phyloP scores from a whole-genome alignment of 768 basidiomycete species.

The Suillus placidus region DNA sequence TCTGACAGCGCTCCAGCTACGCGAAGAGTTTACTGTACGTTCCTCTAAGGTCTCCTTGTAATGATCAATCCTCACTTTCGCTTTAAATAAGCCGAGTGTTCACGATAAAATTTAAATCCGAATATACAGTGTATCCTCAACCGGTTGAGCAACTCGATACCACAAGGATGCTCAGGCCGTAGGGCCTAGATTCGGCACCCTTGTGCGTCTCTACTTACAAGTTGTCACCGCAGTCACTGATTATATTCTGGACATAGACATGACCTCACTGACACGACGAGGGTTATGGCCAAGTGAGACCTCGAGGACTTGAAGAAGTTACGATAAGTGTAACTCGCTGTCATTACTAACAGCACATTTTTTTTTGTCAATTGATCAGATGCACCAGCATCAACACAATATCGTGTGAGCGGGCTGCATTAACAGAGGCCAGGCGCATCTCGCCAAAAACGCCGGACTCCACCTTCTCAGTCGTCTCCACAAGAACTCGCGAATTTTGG shows the following conservation, averaged over 20 bases:
- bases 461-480: conserved; percentile 74
- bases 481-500: conserved; percentile 89
- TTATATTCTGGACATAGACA: conserved; percentile 51
- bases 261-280: conserved; percentile 91
- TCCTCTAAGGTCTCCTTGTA: conserved; percentile 59
- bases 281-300: conserved; percentile 91
- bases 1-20: conserved; percentile 37
- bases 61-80: conserved; percentile 58
- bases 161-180: conserved; percentile 56
- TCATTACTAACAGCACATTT: neutral
- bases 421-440: conserved; percentile 42
- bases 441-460: conserved; percentile 67
- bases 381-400: conserved; percentile 71
- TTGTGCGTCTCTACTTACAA: conserved; percentile 58
- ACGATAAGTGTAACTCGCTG: conserved; percentile 52
- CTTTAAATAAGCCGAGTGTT: conserved; percentile 73
- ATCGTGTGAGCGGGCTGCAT: conserved; percentile 31
- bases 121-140: conserved; percentile 93
- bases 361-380: neutral
- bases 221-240: conserved; percentile 7
- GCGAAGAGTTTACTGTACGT: conserved; percentile 65
- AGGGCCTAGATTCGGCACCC: conserved; percentile 46
- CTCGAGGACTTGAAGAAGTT: conserved; percentile 93
- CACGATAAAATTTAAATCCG: conserved; percentile 80
- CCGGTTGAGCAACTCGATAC: conserved; percentile 95